Percentiles rank a stretch among this genome's conserved stretches.
These are phyloP conservation scores for Populus euphratica DNA, from an alignment of 345 rosid genomes.

Conservation along the genomic window DNA sequence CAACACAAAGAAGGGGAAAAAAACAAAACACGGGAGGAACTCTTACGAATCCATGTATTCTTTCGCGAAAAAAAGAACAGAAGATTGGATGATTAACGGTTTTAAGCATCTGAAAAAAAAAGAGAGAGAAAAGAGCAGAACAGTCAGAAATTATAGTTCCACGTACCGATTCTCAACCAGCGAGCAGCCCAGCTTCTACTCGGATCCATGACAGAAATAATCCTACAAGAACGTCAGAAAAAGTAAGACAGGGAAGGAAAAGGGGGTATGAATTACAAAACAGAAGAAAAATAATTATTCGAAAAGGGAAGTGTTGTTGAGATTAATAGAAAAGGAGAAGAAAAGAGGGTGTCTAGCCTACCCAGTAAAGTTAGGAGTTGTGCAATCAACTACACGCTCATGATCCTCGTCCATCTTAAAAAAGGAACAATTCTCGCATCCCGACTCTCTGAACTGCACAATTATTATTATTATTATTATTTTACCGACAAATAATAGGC, in stretches of 20 bases:
- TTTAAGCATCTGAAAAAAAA: too few species aligned
- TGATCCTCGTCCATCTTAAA: conserved; percentile 85
- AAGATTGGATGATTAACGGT: not conserved
- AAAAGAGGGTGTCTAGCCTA: conserved; percentile 9
- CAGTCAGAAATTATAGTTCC: not conserved
- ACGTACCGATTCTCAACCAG: conserved; percentile 87
- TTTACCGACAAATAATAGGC: not conserved
- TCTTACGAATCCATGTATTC: too few species aligned
- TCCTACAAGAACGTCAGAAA: conserved; percentile 33
- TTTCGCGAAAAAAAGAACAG: not conserved
- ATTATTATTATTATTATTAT: not conserved
- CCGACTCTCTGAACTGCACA: conserved; percentile 65
- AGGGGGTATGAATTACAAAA: not conserved
- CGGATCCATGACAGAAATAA: conserved; percentile 96
- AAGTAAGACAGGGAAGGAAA: not conserved
- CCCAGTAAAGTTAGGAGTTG: conserved; percentile 87
- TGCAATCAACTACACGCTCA: conserved; percentile 78
- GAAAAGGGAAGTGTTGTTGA: not conserved
- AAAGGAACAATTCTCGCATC: conserved; percentile 84
- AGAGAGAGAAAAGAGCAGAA: not conserved
- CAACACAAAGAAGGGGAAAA: not conserved
- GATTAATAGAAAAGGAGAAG: not conserved
- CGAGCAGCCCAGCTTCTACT: conserved; percentile 96
- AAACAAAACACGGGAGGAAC: too few species aligned
- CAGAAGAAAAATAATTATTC: not conserved